Evolutionary conservation across 2,329 filamentous ascomycete species (phyloP).

Genomic region (Diaporthe citriasiana): DNA sequence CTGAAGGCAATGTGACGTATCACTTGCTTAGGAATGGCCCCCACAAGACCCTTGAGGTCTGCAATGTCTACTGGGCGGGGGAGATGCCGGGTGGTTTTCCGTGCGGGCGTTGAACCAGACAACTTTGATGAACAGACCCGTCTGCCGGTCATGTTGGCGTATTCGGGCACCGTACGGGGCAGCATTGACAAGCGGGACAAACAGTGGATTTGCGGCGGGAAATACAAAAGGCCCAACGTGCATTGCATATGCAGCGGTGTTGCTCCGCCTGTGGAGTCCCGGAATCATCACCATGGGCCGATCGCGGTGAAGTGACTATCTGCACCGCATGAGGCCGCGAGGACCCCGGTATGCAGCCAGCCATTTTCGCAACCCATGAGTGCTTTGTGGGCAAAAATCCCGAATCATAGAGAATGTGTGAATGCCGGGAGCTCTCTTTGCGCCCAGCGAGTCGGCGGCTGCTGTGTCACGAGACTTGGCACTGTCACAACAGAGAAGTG

Average conservation of each 20-base stretch:
- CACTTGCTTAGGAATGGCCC: background rate
- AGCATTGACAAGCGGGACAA: background rate
- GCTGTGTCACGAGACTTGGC: background rate
- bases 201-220: background rate
- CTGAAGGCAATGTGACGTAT: conserved; percentile 8
- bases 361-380: background rate
- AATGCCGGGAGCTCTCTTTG: background rate
- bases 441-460: background rate
- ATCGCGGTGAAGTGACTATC: background rate
- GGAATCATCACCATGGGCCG: conserved; percentile 23
- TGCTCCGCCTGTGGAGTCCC: conserved; percentile 15
- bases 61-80: background rate
- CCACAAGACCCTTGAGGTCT: conserved; percentile 16
- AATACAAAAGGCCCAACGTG: conserved; percentile 25
- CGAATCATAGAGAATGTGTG: background rate
- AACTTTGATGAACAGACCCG: background rate
- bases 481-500: background rate
- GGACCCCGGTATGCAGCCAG: background rate
- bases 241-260: conserved; percentile 18
- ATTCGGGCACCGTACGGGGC: conserved; percentile 18
- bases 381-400: conserved; percentile 3
- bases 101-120: background rate
- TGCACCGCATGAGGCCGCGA: background rate
- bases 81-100: conserved; percentile 3
- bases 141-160: conserved; percentile 15